Base-by-base conservation (phyloP, 208 protist species). In the Acanthamoeba royreba region DNA sequence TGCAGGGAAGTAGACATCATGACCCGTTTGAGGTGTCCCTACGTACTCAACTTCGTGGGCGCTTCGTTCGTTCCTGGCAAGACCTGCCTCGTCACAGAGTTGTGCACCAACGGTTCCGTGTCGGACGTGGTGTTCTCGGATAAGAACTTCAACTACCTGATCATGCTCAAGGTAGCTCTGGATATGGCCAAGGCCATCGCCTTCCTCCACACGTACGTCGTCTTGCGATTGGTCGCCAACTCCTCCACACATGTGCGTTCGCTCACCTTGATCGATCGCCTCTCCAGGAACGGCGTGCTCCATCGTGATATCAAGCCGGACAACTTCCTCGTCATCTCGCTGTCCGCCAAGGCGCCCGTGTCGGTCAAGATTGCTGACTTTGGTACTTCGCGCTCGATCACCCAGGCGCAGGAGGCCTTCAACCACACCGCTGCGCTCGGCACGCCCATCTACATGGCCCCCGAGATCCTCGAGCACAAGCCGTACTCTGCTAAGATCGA, bases 1-100 rank as follows among this genome's bases (percentile, higher is more conserved):
- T n/a, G n/a, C 83, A 90, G 83, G 55, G 83, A 90, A 52, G 83
- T 90, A 52, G 83, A 90, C 83, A 90, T 90, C 47, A 69, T 90
- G 52, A 90, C 83, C 17, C 17, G 83, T 19, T 52, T 90, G 52
- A 31, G 83, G 83, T 90, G 52, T 66, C 83, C 83, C 9, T 69
- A 90, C 19, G 83, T 90, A 42, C 55, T 90, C 52, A 90, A 90
- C 83, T 66, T 90, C 28, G 55, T 90, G 17, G 83, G 83, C 1
- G 83, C 83, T 0, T 90, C 83, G 55, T 90, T 90, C 55, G 83
- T 90, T 31, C 83, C 83, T 1, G 83, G 83, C 47, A 90, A 90
- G 83, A 90, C 55, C 1, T 90, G 83, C 19, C 83, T 90, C 15
- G 83, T 90, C 1, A 72, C 47, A 2, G 83, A 90, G 83, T 0